A percentile compares a stretch with the other conserved stretches of the same genome.
Conservation (phyloP, 1,284 basidiomycete genomes). For the Marasmius fiardii region DNA sequence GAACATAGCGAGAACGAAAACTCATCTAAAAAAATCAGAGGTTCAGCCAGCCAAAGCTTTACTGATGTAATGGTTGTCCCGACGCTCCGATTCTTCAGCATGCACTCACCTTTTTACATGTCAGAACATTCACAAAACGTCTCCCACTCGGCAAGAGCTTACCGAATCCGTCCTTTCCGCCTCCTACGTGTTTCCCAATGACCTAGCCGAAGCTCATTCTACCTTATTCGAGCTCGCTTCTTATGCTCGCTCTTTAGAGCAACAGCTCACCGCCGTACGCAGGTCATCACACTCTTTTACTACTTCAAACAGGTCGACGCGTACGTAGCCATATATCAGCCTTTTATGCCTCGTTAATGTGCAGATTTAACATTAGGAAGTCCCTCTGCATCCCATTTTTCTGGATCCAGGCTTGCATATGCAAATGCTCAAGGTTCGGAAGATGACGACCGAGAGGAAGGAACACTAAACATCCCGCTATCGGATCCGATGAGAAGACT, state of each 20-base stretch:
- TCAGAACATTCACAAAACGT: neutral
- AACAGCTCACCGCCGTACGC: conserved; percentile 2
- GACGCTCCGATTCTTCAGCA: too few relatives aligned
- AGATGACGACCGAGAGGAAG: conserved; percentile 7
- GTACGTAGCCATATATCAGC: neutral
- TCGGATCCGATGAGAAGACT: conserved; percentile 11
- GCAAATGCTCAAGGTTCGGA: neutral
- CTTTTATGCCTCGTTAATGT: neutral
- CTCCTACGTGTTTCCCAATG: conserved; percentile 14
- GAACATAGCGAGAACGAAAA: too few relatives aligned
- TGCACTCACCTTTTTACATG: neutral
- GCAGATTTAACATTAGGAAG: neutral
- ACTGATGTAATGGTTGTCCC: too few relatives aligned
- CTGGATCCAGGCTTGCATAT: neutral
- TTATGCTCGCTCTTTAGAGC: conserved; percentile 10
- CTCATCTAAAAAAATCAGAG: too few relatives aligned
- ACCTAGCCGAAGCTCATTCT: conserved; percentile 1
- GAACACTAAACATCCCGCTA: conserved; percentile 15
- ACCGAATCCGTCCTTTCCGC: neutral
- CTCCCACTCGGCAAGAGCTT: neutral
- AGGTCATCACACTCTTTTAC: neutral
- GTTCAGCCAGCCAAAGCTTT: too few relatives aligned
- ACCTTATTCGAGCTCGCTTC: conserved; percentile 7
- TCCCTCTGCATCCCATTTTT: neutral
- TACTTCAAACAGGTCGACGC: neutral